Conservation (phyloP, 306 rosid species). For the Cucurbita moschata region DNA sequence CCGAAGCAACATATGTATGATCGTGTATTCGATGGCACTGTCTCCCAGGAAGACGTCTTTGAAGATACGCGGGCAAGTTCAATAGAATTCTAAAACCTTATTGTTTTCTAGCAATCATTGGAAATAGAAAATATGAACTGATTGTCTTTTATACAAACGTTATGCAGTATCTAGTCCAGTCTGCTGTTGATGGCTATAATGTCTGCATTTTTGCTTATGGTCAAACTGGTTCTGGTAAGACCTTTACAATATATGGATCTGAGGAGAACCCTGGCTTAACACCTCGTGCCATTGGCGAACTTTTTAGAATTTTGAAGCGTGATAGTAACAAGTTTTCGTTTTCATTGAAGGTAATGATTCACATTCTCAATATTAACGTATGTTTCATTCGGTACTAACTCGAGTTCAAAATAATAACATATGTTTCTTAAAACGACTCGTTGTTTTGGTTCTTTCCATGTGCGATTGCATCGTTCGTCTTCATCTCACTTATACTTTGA, state of each 20-base stretch:
- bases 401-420: not conserved
- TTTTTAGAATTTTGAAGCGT: constrained; percentile 52
- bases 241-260: constrained; percentile 75
- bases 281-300: constrained; percentile 63
- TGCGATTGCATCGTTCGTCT: not conserved
- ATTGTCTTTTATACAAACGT: not conserved
- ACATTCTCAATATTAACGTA: not conserved
- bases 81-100: not conserved
- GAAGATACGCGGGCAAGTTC: constrained; percentile 88
- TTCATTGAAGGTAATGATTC: constrained; percentile 50
- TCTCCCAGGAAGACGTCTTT: constrained; percentile 70
- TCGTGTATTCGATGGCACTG: constrained; percentile 54
- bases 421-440: not conserved
- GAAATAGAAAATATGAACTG: not conserved
- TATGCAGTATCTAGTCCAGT: constrained; percentile 84
- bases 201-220: constrained; percentile 94
- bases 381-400: not conserved
- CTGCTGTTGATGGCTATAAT: constrained; percentile 80
- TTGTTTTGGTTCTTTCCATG: not conserved
- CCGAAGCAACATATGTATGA: constrained; percentile 72
- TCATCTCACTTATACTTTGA: not conserved
- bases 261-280: constrained; percentile 71
- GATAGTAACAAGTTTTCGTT: constrained; percentile 65
- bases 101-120: not conserved
- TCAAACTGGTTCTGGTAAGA: constrained; percentile 94